Evolutionary conservation across 208 protist genomes (phyloP), one percentile per base, ranked within the genome.

Genomic region (Trypanosoma mega): DNA sequence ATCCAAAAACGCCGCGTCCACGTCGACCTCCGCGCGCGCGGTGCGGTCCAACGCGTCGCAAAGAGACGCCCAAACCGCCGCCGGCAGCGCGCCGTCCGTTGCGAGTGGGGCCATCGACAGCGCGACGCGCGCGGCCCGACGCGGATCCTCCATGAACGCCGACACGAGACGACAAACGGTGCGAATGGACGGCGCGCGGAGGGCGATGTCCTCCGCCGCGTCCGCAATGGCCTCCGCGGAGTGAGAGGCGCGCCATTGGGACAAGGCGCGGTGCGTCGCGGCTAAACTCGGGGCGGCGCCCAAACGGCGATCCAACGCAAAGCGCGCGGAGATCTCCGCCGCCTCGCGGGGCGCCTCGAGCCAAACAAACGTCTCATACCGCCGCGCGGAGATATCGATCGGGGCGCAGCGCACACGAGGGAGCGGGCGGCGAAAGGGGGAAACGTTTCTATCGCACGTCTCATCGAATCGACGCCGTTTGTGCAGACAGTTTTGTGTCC

Each of bases 291-390:
- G 86, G 24, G 53, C 27, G 1, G 78, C 80, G 3, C 83, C 82
- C 5, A 85, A 66, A 34, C 68, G 68, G 20, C 82, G 68, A 37
- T 93, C 86, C 20, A 90, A 52, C 5, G 69, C 71, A 72, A 93
- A 87, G 23, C 82, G 74, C 11, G 74, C 62, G 2, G 69, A 18
- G 47, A 93, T 85, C 16, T 90, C 82, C 14, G 76, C 75, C 9
- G 74, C 72, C 1, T 50, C 39, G 20, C 71, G 68, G 0, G 65
- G 63, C 45, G 83, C 71, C 36, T 68, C 60, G 26, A 90, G 72
- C 82, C 82, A 93, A 23, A 73, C 73, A 27, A 87, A 80, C 1
- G 82, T 90, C 2, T 78, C 72, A 33, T 81, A 63, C 43, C 80
- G 82, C 12, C 82, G 77, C 34, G 74, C 69, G 31, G 86, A 69